These are phyloP conservation scores for Geopyxis carbonaria DNA, from an alignment of 495 filamentous ascomycete species.

Conservation along the genomic window DNA sequence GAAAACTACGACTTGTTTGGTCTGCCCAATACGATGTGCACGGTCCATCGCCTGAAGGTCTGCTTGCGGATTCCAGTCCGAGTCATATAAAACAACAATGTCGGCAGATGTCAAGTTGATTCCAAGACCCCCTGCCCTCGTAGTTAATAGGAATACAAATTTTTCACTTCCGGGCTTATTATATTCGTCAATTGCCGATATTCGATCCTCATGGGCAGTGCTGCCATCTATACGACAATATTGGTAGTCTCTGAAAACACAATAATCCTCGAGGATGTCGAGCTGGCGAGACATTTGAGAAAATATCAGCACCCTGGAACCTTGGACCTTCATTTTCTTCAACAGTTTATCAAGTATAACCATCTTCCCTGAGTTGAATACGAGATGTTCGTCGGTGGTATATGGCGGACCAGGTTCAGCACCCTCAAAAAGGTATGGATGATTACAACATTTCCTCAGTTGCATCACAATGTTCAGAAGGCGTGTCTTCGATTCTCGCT, in stretches of 20 bases:
- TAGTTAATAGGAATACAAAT: slow-evolving; percentile 95
- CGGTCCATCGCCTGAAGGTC: slow-evolving; percentile 98
- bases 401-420: slow-evolving; percentile 96
- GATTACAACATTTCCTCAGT: slow-evolving; percentile 96
- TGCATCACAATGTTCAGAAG: slow-evolving; percentile 99
- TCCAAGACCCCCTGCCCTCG: slow-evolving; percentile 87
- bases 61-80: slow-evolving; percentile 98
- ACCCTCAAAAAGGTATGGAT: slow-evolving; percentile 96
- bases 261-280: slow-evolving; percentile 97
- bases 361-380: slow-evolving; percentile 95
- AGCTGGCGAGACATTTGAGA: slow-evolving; percentile 97
- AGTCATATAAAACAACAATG: slow-evolving; percentile 96
- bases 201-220: slow-evolving; percentile 95
- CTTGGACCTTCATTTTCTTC: slow-evolving; percentile 62
- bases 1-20: slow-evolving; percentile 92
- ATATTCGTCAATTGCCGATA: slow-evolving; percentile 94
- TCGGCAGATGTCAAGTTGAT: slow-evolving; percentile 95
- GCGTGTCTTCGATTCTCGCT: slow-evolving; percentile 94
- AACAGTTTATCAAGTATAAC: slow-evolving; percentile 88
- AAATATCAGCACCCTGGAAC: slow-evolving; percentile 90
- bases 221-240: slow-evolving; percentile 97
- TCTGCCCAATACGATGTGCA: slow-evolving; percentile 95
- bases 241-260: slow-evolving; percentile 79
- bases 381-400: slow-evolving; percentile 90
- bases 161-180: slow-evolving; percentile 91